Conservation (phyloP, 2,329 filamentous ascomycete species). For the Xylaria sp. region DNA sequence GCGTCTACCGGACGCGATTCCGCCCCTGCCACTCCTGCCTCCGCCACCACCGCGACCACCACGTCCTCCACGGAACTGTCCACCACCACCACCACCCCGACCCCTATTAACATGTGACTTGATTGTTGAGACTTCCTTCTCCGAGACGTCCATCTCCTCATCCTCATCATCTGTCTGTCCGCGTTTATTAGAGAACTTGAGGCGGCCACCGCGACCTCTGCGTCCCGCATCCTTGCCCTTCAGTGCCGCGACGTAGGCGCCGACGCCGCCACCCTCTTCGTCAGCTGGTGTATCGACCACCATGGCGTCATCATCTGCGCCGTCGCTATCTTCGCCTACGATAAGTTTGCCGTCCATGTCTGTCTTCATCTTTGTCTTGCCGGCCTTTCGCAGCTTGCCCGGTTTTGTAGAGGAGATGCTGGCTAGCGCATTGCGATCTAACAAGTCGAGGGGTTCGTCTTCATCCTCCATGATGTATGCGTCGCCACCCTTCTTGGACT, state of each 20-base stretch:
- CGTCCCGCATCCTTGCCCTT: slow-evolving; percentile 73
- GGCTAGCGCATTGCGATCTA: slow-evolving; percentile 87
- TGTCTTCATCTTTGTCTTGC: slow-evolving; percentile 70
- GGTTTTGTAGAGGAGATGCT: slow-evolving; percentile 95
- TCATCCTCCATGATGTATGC: slow-evolving; percentile 95
- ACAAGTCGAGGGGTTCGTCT: slow-evolving; percentile 91
- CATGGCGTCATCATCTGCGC: slow-evolving; percentile 64
- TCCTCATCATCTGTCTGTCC: slow-evolving; percentile 60
- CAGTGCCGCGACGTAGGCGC: slow-evolving; percentile 75
- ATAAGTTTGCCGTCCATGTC: slow-evolving; percentile 85
- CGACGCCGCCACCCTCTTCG: slow-evolving; percentile 66
- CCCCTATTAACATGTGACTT: slow-evolving; percentile 59
- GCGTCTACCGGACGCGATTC: slow-evolving; percentile 58
- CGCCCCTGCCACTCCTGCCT: slow-evolving; percentile 52
- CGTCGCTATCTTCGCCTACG: slow-evolving; percentile 68
- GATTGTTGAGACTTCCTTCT: slow-evolving; percentile 60
- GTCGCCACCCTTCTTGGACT: slow-evolving; percentile 69
- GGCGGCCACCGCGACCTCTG: slow-evolving; percentile 71
- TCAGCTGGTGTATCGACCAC: slow-evolving; percentile 64
- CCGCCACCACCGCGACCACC: slow-evolving; percentile 39
- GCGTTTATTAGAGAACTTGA: slow-evolving; percentile 76
- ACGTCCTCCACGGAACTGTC: slow-evolving; percentile 41
- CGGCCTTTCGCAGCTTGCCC: slow-evolving; percentile 66
- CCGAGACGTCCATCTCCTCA: slow-evolving; percentile 64
- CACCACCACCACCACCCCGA: slow-evolving; percentile 40